Evolutionary conservation across 805 yeast genomes (phyloP).

Genomic region (Metschnikowia chrysomelidarum): DNA sequence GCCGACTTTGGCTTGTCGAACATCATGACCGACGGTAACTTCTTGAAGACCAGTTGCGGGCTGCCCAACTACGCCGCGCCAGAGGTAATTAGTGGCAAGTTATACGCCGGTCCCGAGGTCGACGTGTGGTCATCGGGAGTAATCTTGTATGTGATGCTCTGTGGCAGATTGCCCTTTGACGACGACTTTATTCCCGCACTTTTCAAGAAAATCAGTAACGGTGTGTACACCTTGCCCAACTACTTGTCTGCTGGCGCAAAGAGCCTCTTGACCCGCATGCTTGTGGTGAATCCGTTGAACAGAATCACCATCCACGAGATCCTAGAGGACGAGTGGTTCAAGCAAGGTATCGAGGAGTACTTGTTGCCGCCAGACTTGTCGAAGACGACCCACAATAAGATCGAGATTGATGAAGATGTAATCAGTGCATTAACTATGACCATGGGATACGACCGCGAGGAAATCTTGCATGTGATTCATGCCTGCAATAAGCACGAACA

Average conservation of each 20-base stretch:
- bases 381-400: conserved; percentile 34
- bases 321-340: conserved; percentile 93
- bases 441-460: conserved; percentile 87
- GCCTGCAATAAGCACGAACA: conserved; percentile 41
- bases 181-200: conserved; percentile 94
- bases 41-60: conserved; percentile 92
- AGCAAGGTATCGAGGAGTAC: conserved; percentile 74
- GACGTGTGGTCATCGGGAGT: conserved; percentile 99
- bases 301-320: conserved; percentile 91
- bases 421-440: conserved; percentile 72
- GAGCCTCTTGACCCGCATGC: conserved; percentile 78
- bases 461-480: conserved; percentile 69
- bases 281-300: conserved; percentile 90
- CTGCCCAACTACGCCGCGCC: conserved; percentile 98
- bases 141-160: conserved; percentile 89
- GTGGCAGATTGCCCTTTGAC: conserved; percentile 94
- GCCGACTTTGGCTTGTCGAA: conserved; percentile 95
- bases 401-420: conserved; percentile 69
- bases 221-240: conserved; percentile 88
- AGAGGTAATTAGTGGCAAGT: conserved; percentile 90
- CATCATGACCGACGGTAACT: conserved; percentile 97
- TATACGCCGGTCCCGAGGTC: conserved; percentile 97
- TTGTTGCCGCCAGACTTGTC: conserved; percentile 58
- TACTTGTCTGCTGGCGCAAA: conserved; percentile 85
- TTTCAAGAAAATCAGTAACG: conserved; percentile 88